Evolutionary conservation across 1,284 basidiomycete species (phyloP), one percentile per base, ranked within the genome.

Genomic region (Acaromyces ingoldii): DNA sequence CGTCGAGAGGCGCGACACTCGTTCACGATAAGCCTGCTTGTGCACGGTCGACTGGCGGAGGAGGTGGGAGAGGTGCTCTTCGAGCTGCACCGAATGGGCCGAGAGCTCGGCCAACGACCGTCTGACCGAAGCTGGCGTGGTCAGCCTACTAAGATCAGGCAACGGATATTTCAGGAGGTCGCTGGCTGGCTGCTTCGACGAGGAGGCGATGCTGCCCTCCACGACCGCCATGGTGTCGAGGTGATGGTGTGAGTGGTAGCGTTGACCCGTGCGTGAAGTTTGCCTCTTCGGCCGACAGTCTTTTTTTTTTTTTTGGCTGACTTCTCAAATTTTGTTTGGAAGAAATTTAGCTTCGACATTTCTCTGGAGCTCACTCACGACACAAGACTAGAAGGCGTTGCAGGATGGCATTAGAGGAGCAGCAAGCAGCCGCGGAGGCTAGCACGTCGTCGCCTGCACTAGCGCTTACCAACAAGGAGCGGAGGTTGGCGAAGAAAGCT

Each of bases 1-100:
- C 0, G 85, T 83, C 5, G 82, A 76, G 9, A 95, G 80, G 5
- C 80, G 74, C 39, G 84, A 81, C 5, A 44, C 37, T 11, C 24
- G 30, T 3, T n/a, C 37, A 1, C 31, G 43, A 21, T 30, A 30
- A 4, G 31, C 38, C 2, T 26, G 21, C 2, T 53, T 38, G 10
- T 36, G 34, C 4, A n/a, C 25, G 1, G 15, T 39, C 6, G 65
- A 63, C 53, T 85, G 80, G 37, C 85, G 82, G 21, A 93, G 80
- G 24, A 91, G 79, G 41, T 82, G 80, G 3, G 86, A 80, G 45
- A 93, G 82, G n/a, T 85, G 84, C 46, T 82, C 80, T 10, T 89
- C 88, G 15, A 92, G 81, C 24, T 85, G 80, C 30, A 85, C 80
- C 67, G 92, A 89, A 72, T 88, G 83, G 11, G 84, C 82, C 63